Evolutionary conservation across 306 rosid genomes (phyloP).

Genomic region (Adenanthera pavonina): DNA sequence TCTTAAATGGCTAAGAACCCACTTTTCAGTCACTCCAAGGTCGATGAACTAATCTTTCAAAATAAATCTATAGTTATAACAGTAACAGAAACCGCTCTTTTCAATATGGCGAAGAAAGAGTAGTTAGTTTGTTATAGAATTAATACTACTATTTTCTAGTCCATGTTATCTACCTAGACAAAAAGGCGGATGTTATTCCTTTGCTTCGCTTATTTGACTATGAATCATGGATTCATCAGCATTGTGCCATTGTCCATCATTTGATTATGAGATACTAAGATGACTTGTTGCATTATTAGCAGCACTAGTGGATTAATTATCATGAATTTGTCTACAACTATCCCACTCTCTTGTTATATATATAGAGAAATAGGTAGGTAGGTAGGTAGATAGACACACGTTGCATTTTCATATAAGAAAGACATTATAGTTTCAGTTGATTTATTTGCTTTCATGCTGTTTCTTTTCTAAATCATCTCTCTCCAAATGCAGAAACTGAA

Average conservation of each 20-base stretch:
- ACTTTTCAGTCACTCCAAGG: slow-evolving; percentile 13
- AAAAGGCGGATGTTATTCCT: not conserved
- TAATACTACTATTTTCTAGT: not conserved
- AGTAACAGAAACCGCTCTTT: not conserved
- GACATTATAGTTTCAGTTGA: not conserved
- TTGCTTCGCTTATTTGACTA: not conserved
- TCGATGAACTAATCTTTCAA: slow-evolving; percentile 30
- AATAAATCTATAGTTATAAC: not conserved
- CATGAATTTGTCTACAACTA: not conserved
- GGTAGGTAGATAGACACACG: not conserved
- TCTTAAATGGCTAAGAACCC: slow-evolving; percentile 1
- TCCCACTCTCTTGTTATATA: not conserved
- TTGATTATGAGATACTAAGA: slow-evolving; percentile 14
- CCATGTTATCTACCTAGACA: slow-evolving; percentile 26
- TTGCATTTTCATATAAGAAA: slow-evolving; percentile 8
- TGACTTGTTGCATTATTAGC: slow-evolving; percentile 21
- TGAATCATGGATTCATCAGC: not conserved
- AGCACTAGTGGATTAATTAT: slow-evolving; percentile 1
- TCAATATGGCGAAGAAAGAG: slow-evolving; percentile 11
- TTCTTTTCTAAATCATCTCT: slow-evolving; percentile 32
- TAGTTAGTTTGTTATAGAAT: not conserved
- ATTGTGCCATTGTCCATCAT: slow-evolving; percentile 1
- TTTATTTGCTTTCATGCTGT: slow-evolving; percentile 5
- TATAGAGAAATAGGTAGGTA: no score
- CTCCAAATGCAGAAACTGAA: slow-evolving; percentile 83